Base-by-base conservation (phyloP, 148 eudicot genomes). In the Camellia sinensis region DNA sequence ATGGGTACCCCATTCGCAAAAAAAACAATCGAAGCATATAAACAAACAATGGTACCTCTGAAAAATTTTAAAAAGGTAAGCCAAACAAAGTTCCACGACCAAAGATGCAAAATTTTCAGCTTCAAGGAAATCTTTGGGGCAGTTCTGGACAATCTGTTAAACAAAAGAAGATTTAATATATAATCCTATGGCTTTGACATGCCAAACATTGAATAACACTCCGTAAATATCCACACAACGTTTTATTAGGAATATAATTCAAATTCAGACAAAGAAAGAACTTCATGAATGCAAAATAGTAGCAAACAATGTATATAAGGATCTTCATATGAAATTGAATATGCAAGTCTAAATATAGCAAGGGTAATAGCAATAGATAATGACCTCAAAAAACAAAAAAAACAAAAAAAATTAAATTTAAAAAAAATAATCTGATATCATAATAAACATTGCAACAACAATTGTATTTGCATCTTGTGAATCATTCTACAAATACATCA, bases 141-240 rank as follows among this genome's bases (percentile, higher is more conserved):
- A 92, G 84, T 91, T 87, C 87, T 87, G 87, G 78, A 96, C 84
- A 83, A 96, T 87, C 99, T 96, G 92, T 79, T 69, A 82, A 75
- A 76, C 78, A 59, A 84, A 82, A 22, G 78, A 45, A 59, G 68
- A 43, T 65, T 18, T 52, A 67, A 43, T 45, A 75, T 54, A 67
- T 75, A 67, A 75, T 50, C 21, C 13, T 5, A 57, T 44, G 79
- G 52, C 50, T n/a, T 62, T 53, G 74, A 15, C 74, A 56, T 19
- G 17, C 79, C 57, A 63, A 50, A 19, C 19, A 50, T 67, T 65
- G 61, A 66, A 12, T 19, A 29, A 15, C 1, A 53, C 17, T 2
- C 40, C 6, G 2, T 1, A 63, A 43, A 19, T 46, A 65, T 37
- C 54, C 12, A 10, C 63, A 52, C 9, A 40, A 9, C 22, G 22